Conservation (phyloP, 202 grass and related monocot genomes). For the Schoenoplectus tabernaemontani region DNA sequence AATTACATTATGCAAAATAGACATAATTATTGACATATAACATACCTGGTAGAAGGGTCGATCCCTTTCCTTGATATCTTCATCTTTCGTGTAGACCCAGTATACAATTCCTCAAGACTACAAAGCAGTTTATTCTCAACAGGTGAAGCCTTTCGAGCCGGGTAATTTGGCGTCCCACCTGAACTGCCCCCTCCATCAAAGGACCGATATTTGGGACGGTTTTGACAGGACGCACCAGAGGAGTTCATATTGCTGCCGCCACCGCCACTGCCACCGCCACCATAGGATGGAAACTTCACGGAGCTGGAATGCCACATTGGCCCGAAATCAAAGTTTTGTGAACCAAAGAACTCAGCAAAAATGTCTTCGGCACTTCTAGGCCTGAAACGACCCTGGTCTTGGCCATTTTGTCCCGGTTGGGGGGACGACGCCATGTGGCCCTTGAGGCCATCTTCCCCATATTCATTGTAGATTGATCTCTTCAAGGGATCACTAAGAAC, state of each 20-base stretch:
- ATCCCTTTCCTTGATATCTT: conserved; percentile 33
- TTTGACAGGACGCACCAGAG: background rate
- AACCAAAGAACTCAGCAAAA: conserved; percentile 68
- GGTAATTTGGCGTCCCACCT: background rate
- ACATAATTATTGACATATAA: background rate
- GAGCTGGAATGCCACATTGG: conserved; percentile 23
- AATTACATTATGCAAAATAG: background rate
- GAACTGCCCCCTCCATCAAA: conserved; percentile 2
- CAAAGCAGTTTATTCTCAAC: conserved; percentile 32
- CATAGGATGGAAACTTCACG: conserved; percentile 20
- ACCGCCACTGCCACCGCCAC: background rate
- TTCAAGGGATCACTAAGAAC: conserved; percentile 61
- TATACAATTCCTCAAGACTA: conserved; percentile 40
- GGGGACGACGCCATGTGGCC: conserved; percentile 23
- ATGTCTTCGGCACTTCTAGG: conserved; percentile 40
- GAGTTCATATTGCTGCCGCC: background rate
- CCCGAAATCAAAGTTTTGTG: conserved; percentile 11
- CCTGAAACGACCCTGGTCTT: background rate
- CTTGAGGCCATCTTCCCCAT: conserved; percentile 62
- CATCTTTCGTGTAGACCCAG: conserved; percentile 33
- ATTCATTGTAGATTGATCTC: conserved; percentile 61
- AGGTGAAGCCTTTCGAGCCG: background rate
- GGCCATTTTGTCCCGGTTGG: background rate
- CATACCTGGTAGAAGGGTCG: background rate
- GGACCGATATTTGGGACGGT: background rate